Base-by-base conservation (phyloP, 768 basidiomycete genomes). In the Roridomyces roridus region DNA sequence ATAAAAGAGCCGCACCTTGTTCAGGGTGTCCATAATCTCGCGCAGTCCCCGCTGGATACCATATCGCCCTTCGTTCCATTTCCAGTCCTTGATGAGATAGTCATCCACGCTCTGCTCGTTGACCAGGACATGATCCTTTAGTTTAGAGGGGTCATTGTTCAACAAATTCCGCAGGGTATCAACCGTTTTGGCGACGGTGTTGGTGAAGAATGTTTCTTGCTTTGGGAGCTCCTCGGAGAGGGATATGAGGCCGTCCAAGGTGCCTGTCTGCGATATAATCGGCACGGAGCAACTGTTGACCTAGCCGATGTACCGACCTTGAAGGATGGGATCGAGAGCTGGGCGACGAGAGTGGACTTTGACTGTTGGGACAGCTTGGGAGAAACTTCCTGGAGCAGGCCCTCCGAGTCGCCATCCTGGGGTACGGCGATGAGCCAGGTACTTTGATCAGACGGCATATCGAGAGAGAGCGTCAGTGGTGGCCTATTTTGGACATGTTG, bases 161-260 rank as follows among this genome's bases (percentile, higher is more conserved):
- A 95, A 75, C 51, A 99, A 81, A 63, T 89, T 92, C 45, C 95
- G 89, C 51, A 98, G 81, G 0, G 94, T 95, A 68, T 98, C 97
- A 46, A 98, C 94, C 8, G 88, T 87, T 79, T 96, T 98, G 43
- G 94, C 93, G 59, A 96, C 89, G 8, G 87, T 87, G 14, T 83
- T 77, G 2, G 94, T 97, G 77, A 98, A 96, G 79, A 84, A 87
- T 35, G 81, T 68, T 66, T 98, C 97, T 55, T 91, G 86, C 76
- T 98, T 99, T 7, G 95, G 93, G 36, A 98, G 82, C 44, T 91
- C 88, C 68, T 98, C 97, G 15, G 95, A 96, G 46, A 98, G 82
- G 2, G 85, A 81, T 57, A 99, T 85, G 50, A 99, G 85, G 18
- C 85, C 80, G 62, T 96, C 94, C 43, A 99, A 85, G 2, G 96